These are phyloP conservation scores for Daldinia concentrica DNA, from an alignment of 495 filamentous ascomycete species.

Conservation along the genomic window DNA sequence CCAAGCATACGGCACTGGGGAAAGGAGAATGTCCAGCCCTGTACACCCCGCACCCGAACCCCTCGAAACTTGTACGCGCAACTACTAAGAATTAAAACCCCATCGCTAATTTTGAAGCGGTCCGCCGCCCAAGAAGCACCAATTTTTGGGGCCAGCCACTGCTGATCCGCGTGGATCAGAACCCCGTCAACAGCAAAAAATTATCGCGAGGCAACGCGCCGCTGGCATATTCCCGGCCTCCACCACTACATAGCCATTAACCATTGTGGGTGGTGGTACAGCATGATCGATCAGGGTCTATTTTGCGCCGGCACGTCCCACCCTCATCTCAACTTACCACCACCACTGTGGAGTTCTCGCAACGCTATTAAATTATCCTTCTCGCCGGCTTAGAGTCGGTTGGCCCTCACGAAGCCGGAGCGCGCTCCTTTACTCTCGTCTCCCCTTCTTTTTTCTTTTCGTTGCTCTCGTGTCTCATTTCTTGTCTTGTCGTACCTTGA, in stretches of 20 bases:
- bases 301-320: conserved; percentile 19
- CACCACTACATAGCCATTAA: not conserved
- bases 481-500: conserved; percentile 25
- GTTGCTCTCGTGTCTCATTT: conserved; percentile 9
- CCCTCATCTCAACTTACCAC: conserved; percentile 19
- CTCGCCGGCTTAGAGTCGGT: not conserved
- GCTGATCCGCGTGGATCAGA: conserved; percentile 23
- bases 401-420: conserved; percentile 6
- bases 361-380: not conserved
- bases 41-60: conserved; percentile 35
- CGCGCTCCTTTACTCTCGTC: conserved; percentile 3
- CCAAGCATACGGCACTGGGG: conserved; percentile 33
- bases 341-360: not conserved
- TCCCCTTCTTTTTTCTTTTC: conserved; percentile 1
- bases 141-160: conserved; percentile 5
- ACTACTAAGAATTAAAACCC: conserved; percentile 6
- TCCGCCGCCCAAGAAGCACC: conserved; percentile 9
- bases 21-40: conserved; percentile 24
- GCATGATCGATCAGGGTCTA: conserved; percentile 28
- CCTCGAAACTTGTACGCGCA: conserved; percentile 7
- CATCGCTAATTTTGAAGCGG: conserved; percentile 14
- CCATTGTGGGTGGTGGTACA: conserved; percentile 25
- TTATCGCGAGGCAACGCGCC: conserved; percentile 30
- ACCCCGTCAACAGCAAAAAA: conserved; percentile 19
- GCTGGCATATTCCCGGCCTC: conserved; percentile 19